Conservation (phyloP, 192 early-diverging fungal species). For the Backusella psychrophila region DNA sequence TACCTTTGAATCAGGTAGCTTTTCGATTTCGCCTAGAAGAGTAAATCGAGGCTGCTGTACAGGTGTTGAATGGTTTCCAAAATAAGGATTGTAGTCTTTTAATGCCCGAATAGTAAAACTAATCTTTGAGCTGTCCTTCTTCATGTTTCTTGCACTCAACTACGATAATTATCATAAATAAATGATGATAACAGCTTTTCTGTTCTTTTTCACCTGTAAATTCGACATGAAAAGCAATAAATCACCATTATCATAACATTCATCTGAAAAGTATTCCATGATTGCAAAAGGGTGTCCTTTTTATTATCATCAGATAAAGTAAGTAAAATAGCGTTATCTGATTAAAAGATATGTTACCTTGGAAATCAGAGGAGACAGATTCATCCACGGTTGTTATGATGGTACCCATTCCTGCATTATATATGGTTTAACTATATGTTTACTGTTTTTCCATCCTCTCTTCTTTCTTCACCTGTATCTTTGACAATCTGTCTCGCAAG, state of each 20-base stretch:
- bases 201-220: slow-evolving; percentile 30
- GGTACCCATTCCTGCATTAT: neutral
- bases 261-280: slow-evolving; percentile 49
- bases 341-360: neutral
- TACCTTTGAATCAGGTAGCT: slow-evolving; percentile 14
- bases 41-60: slow-evolving; percentile 46
- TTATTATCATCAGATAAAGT: neutral
- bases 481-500: neutral
- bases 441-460: neutral
- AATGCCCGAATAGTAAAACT: slow-evolving; percentile 40
- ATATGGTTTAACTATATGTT: neutral
- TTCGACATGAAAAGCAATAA: slow-evolving; percentile 43
- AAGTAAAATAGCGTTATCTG: neutral
- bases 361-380: neutral
- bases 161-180: neutral
- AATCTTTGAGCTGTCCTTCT: slow-evolving; percentile 21
- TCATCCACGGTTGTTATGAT: neutral
- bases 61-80: slow-evolving; percentile 20
- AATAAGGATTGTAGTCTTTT: slow-evolving; percentile 27
- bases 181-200: neutral
- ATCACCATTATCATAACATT: slow-evolving; percentile 40
- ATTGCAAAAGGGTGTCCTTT: slow-evolving; percentile 47
- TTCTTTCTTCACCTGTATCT: neutral
- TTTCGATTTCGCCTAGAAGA: slow-evolving; percentile 38
- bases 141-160: slow-evolving; percentile 26